A percentile compares a stretch with the other conserved stretches of the same genome.
These are phyloP conservation scores for Penicillium soppii DNA, from an alignment of 495 filamentous ascomycete species.

Conservation along the genomic window DNA sequence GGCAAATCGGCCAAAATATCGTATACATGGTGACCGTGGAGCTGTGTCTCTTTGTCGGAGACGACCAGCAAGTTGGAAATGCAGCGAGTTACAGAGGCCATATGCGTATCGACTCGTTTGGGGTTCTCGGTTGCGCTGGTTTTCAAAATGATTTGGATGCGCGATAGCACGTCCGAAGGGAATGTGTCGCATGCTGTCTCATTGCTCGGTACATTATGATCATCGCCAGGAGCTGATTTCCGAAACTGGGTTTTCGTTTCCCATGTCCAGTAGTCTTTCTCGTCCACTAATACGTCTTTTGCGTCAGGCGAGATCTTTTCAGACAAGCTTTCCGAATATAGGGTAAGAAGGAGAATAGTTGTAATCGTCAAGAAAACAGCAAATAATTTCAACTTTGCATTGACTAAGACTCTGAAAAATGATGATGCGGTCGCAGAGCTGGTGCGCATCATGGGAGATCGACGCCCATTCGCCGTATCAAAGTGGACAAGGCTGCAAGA, in stretches of 20 bases:
- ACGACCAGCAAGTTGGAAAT: slow-evolving; percentile 43
- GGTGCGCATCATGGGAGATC: not conserved
- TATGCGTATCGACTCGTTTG: slow-evolving; percentile 31
- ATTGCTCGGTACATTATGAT: not conserved
- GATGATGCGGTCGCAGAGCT: not conserved
- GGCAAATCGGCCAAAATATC: slow-evolving; percentile 41
- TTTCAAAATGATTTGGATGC: slow-evolving; percentile 40
- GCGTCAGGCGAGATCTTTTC: not conserved
- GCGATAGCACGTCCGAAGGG: slow-evolving; percentile 28
- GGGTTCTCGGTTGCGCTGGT: slow-evolving; percentile 34
- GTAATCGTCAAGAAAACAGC: slow-evolving; percentile 1
- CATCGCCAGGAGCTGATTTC: not conserved
- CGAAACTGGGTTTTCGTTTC: slow-evolving; percentile 12
- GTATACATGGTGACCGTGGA: slow-evolving; percentile 33
- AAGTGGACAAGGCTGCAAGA: not conserved
- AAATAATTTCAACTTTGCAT: slow-evolving; percentile 10
- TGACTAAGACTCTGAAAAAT: not conserved
- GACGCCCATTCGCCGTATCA: not conserved
- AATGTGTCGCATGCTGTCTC: slow-evolving; percentile 28
- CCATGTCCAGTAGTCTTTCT: slow-evolving; percentile 15
- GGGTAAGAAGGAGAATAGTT: slow-evolving; percentile 8
- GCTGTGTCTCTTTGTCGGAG: slow-evolving; percentile 38
- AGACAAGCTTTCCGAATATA: not conserved
- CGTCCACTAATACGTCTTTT: not conserved
- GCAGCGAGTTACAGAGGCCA: slow-evolving; percentile 36